Conservation (phyloP, 495 filamentous ascomycete genomes). For the Amniculicola lignicola region DNA sequence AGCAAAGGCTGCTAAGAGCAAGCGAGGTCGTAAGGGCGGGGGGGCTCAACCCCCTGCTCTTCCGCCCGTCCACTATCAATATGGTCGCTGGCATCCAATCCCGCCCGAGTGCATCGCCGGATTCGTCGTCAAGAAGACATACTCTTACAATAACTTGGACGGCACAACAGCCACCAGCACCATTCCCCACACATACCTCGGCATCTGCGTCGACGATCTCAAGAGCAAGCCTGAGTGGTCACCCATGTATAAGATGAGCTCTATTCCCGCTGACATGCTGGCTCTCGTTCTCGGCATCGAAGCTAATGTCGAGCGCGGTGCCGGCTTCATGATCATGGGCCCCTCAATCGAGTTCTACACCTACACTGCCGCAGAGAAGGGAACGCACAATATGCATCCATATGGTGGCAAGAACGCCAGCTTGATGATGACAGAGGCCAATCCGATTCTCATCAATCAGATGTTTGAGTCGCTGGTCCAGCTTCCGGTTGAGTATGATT, state of each 20-base stretch:
- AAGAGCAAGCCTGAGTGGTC: neutral
- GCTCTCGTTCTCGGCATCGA: conserved; percentile 1
- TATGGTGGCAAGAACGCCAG: neutral
- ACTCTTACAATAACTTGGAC: neutral
- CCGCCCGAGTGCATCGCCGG: conserved; percentile 10
- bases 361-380: neutral
- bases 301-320: neutral
- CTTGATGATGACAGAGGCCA: neutral
- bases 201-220: conserved; percentile 17
- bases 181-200: conserved; percentile 14
- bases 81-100: conserved; percentile 1
- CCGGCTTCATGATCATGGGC: conserved; percentile 12
- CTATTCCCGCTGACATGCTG: conserved; percentile 9
- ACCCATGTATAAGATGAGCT: neutral
- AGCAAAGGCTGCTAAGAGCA: neutral
- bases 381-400: neutral
- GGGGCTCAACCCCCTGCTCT: too few species aligned
- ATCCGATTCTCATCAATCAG: neutral
- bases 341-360: conserved; percentile 15
- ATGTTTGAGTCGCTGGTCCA: neutral
- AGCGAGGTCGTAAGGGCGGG: neutral
- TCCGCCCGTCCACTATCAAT: too few species aligned
- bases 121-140: conserved; percentile 3
- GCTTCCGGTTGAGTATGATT: neutral
- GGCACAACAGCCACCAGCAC: neutral